A percentile compares a stretch with the other conserved stretches of the same genome.
These are phyloP conservation scores for Penicillium arizonense DNA, from an alignment of 495 filamentous ascomycete species.

Conservation along the genomic window DNA sequence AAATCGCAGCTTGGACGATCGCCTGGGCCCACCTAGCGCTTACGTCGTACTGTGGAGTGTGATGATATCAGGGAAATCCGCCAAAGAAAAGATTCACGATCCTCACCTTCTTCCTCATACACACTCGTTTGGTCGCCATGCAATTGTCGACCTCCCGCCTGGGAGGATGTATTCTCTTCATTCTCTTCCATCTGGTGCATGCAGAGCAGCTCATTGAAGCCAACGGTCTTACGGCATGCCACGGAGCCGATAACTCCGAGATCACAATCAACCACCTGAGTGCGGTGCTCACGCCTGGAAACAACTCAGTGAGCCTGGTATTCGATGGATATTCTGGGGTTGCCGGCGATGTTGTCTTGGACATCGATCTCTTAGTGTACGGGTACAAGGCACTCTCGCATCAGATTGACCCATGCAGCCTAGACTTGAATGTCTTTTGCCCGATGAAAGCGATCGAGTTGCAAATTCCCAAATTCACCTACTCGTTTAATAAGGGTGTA, in stretches of 20 bases:
- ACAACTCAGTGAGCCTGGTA: slow-evolving; percentile 61
- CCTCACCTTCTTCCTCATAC: neutral
- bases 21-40: slow-evolving; percentile 7
- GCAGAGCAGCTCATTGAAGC: slow-evolving; percentile 46
- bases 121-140: slow-evolving; percentile 8
- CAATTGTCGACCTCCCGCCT: slow-evolving; percentile 1
- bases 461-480: slow-evolving; percentile 9
- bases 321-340: slow-evolving; percentile 73
- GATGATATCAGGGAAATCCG: slow-evolving; percentile 7
- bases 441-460: slow-evolving; percentile 60
- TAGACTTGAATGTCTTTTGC: slow-evolving; percentile 65
- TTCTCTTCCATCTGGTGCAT: slow-evolving; percentile 52
- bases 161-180: slow-evolving; percentile 1
- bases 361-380: slow-evolving; percentile 69
- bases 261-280: slow-evolving; percentile 71
- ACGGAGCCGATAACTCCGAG: slow-evolving; percentile 53
- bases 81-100: neutral
- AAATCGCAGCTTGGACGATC: neutral
- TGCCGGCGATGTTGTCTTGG: slow-evolving; percentile 69
- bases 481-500: neutral
- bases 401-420: slow-evolving; percentile 68
- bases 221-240: slow-evolving; percentile 64
- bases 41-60: slow-evolving; percentile 12
- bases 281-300: slow-evolving; percentile 65
- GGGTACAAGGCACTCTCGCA: slow-evolving; percentile 62